Evolutionary conservation across 106 monocot genomes (phyloP).

Genomic region (Chionographis japonica): DNA sequence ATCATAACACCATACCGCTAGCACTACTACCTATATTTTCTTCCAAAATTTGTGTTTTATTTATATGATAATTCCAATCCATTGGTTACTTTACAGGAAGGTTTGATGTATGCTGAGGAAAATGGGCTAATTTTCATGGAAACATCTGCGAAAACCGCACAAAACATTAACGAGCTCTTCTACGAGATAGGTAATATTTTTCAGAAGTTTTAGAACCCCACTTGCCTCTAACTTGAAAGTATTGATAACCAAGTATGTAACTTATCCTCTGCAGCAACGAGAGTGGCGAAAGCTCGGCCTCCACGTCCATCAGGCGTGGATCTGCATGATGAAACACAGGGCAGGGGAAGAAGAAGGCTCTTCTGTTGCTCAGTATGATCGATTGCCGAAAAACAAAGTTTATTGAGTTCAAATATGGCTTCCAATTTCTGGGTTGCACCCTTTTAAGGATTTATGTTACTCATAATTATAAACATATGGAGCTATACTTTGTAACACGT

Average conservation of each 20-base stretch:
- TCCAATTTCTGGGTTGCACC: too few relatives aligned
- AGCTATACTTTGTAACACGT: too few relatives aligned
- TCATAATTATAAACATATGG: too few relatives aligned
- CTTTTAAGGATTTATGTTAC: too few relatives aligned
- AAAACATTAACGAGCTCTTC: slow-evolving; percentile 57
- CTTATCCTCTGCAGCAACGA: slow-evolving; percentile 16
- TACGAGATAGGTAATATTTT: slow-evolving; percentile 39
- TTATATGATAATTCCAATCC: too few relatives aligned
- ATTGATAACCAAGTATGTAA: neutral
- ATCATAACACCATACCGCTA: too few relatives aligned
- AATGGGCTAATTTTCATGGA: slow-evolving; percentile 59
- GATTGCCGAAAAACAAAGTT: neutral
- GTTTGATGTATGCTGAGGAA: slow-evolving; percentile 39
- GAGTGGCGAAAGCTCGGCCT: slow-evolving; percentile 25
- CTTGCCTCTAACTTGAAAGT: neutral
- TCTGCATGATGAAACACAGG: slow-evolving; percentile 8
- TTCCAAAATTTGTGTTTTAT: too few relatives aligned
- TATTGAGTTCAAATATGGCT: too few relatives aligned
- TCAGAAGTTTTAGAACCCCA: neutral
- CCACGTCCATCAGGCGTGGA: slow-evolving; percentile 17
- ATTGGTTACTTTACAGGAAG: slow-evolving; percentile 23
- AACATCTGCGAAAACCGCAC: slow-evolving; percentile 51
- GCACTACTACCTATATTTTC: too few relatives aligned
- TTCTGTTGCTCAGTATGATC: slow-evolving; percentile 37
- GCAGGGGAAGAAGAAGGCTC: slow-evolving; percentile 7